These are phyloP conservation scores for Leptographium radiaticola DNA, from an alignment of 2,329 filamentous ascomycete species.

Conservation along the genomic window DNA sequence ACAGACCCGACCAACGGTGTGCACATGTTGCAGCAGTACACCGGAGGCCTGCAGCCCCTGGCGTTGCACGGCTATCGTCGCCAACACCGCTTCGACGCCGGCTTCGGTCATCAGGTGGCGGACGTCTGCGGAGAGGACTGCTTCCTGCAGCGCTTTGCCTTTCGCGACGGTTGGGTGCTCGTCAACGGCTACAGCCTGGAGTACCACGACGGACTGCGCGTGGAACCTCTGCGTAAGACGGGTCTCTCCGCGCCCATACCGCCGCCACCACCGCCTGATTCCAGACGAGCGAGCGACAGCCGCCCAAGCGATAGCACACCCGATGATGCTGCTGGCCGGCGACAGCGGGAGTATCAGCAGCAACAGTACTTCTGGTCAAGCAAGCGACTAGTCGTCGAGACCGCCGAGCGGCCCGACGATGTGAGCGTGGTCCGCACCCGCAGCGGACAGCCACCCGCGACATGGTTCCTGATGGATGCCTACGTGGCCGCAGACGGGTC, in stretches of 20 bases:
- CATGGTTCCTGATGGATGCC: slow-evolving; percentile 29
- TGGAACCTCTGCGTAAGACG: slow-evolving; percentile 8
- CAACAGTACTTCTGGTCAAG: slow-evolving; percentile 12
- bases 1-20: background rate
- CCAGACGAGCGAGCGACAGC: background rate
- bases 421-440: slow-evolving; percentile 18
- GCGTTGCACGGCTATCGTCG: slow-evolving; percentile 26
- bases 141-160: slow-evolving; percentile 33
- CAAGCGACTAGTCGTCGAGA: slow-evolving; percentile 20
- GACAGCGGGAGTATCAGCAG: background rate
- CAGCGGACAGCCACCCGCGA: slow-evolving; percentile 12
- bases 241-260: slow-evolving; percentile 11
- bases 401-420: slow-evolving; percentile 14
- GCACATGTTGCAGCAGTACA: slow-evolving; percentile 16
- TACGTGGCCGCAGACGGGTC: slow-evolving; percentile 20
- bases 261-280: background rate
- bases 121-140: slow-evolving; percentile 31
- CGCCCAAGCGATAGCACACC: background rate
- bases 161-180: slow-evolving; percentile 32
- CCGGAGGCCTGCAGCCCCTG: slow-evolving; percentile 25
- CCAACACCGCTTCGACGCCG: slow-evolving; percentile 25
- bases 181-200: slow-evolving; percentile 32
- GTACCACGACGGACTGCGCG: slow-evolving; percentile 21
- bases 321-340: background rate
- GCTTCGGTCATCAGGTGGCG: slow-evolving; percentile 27